Percentiles rank a stretch among this genome's conserved stretches.
These are phyloP conservation scores for Botryotinia convoluta DNA, from an alignment of 2,329 filamentous ascomycete species.

Conservation along the genomic window DNA sequence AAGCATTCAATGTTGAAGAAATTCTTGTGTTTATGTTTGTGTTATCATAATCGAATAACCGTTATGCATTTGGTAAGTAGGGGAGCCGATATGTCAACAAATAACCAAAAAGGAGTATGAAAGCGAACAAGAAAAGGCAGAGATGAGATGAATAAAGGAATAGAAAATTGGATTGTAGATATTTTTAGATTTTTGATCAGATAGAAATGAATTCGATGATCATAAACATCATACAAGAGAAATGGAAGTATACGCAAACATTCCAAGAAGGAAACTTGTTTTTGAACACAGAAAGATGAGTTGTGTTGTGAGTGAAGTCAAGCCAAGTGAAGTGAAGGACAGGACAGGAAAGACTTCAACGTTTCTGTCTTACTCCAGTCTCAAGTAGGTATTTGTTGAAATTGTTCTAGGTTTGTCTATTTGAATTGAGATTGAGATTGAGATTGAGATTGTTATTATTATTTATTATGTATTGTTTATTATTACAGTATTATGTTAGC, in stretches of 20 bases:
- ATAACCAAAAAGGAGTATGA: background rate
- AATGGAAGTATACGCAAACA: background rate
- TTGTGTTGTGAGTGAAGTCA: background rate
- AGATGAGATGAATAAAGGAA: background rate
- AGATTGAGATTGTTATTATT: background rate
- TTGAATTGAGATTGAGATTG: background rate
- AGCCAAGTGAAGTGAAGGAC: background rate
- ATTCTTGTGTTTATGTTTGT: constrained; percentile 15
- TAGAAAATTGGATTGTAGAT: background rate
- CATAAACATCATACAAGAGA: background rate
- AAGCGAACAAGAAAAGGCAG: background rate
- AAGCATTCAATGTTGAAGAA: constrained; percentile 25
- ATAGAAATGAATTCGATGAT: background rate
- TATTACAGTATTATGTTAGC: background rate
- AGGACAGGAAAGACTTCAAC: background rate
- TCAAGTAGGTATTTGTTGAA: background rate
- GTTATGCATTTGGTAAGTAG: background rate
- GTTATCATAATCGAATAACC: constrained; percentile 6
- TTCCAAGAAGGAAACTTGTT: background rate
- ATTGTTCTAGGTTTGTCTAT: background rate
- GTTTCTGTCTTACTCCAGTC: background rate
- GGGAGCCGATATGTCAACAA: constrained; percentile 18
- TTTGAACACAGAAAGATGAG: background rate
- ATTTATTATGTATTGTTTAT: too few relatives aligned
- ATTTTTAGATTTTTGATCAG: background rate